phyloP scores from a whole-genome alignment of 129 eudicot species.

The Escallonia herrerae region DNA sequence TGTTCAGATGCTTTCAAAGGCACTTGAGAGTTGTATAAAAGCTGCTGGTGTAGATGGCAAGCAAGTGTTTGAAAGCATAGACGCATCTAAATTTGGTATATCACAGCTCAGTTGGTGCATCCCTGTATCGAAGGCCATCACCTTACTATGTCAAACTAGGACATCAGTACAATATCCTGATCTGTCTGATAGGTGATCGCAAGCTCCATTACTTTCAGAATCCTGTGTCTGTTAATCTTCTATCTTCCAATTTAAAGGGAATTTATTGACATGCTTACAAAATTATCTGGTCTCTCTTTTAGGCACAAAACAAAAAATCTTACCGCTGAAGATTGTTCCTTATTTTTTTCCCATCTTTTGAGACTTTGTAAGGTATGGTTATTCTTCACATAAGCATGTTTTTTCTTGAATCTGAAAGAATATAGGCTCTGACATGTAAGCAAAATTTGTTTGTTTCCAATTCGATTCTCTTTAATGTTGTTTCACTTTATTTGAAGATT shows the following conservation, averaged over 20 bases:
- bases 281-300: constrained; percentile 5
- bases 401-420: constrained; percentile 2
- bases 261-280: neutral
- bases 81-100: constrained; percentile 19
- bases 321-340: constrained; percentile 49
- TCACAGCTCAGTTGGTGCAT: constrained; percentile 55
- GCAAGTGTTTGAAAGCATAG: constrained; percentile 28
- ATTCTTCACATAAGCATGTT: neutral
- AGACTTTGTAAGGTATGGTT: constrained; percentile 61
- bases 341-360: constrained; percentile 43
- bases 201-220: neutral
- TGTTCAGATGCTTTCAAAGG: constrained; percentile 38
- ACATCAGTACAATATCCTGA: constrained; percentile 24
- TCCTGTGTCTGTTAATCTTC: neutral
- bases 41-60: constrained; percentile 26
- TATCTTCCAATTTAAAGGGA: constrained; percentile 2
- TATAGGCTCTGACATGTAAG: neutral
- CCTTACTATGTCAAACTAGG: constrained; percentile 44
- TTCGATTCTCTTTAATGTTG: no score
- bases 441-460: neutral
- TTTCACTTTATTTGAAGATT: no score
- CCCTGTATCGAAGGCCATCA: constrained; percentile 63
- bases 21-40: constrained; percentile 47
- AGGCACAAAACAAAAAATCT: constrained; percentile 39
- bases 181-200: constrained; percentile 43